A percentile compares a stretch with the other conserved stretches of the same genome.
Conservation (phyloP, 2,329 filamentous ascomycete genomes). For the Neonectria magnoliae region DNA sequence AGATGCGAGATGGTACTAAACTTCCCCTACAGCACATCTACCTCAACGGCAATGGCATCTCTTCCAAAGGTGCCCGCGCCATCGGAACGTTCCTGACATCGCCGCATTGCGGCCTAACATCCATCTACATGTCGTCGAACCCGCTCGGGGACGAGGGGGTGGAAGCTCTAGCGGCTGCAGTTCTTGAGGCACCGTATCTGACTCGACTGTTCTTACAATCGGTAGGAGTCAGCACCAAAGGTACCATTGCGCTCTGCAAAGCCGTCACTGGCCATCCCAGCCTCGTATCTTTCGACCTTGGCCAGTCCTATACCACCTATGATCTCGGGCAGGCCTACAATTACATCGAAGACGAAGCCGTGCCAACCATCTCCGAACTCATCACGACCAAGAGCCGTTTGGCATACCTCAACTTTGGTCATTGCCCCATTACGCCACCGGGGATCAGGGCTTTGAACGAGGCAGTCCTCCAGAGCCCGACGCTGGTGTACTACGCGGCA, state of each 20-base stretch:
- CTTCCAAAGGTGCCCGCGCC: constrained; percentile 42
- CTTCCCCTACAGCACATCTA: constrained; percentile 50
- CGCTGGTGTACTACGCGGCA: constrained; percentile 51
- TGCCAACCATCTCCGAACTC: constrained; percentile 47
- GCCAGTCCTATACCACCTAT: constrained; percentile 58
- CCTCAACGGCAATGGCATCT: constrained; percentile 51
- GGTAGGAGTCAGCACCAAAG: constrained; percentile 53
- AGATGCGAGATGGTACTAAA: constrained; percentile 40
- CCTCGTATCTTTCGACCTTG: constrained; percentile 54
- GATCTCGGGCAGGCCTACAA: constrained; percentile 59
- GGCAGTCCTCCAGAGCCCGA: constrained; percentile 43
- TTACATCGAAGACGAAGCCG: constrained; percentile 53
- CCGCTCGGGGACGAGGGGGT: constrained; percentile 49
- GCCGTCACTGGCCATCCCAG: constrained; percentile 48
- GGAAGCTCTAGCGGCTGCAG: constrained; percentile 43
- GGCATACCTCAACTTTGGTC: constrained; percentile 55
- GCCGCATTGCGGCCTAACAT: constrained; percentile 47
- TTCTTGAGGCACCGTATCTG: constrained; percentile 47
- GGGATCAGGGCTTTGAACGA: constrained; percentile 42
- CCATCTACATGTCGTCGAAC: constrained; percentile 52
- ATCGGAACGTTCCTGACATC: constrained; percentile 48
- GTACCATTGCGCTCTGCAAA: constrained; percentile 50
- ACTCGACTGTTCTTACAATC: constrained; percentile 54
- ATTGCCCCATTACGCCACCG: constrained; percentile 47
- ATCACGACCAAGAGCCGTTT: constrained; percentile 47